phyloP scores from a whole-genome alignment of 768 basidiomycete species.

The Boletellus emodensis region DNA sequence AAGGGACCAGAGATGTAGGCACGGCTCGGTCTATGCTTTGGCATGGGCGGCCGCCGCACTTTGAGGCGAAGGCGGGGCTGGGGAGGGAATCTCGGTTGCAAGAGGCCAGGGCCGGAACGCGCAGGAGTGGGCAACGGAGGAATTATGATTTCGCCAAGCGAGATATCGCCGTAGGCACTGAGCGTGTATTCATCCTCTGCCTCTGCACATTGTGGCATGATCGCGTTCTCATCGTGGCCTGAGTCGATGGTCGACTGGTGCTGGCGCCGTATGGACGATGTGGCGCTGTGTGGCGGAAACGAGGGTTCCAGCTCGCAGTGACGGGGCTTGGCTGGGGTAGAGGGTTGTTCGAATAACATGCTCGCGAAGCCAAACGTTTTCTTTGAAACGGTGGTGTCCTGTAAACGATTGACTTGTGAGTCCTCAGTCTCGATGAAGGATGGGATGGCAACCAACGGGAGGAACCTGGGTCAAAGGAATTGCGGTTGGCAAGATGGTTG shows the following conservation, averaged over 20 bases:
- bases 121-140: slow-evolving; percentile 22
- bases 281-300: background rate
- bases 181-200: slow-evolving; percentile 39
- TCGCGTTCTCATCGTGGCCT: background rate
- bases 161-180: slow-evolving; percentile 44
- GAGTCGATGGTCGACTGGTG: background rate
- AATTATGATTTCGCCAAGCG: slow-evolving; percentile 35
- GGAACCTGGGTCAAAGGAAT: background rate
- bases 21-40: slow-evolving; percentile 19
- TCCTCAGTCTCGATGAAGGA: background rate
- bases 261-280: background rate
- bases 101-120: background rate
- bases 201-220: background rate
- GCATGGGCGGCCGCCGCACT: slow-evolving; percentile 27
- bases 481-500: slow-evolving; percentile 9
- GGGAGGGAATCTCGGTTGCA: slow-evolving; percentile 1
- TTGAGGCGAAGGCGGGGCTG: slow-evolving; percentile 24
- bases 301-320: background rate
- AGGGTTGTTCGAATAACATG: background rate
- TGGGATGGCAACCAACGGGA: slow-evolving; percentile 2
- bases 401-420: background rate
- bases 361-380: background rate
- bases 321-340: background rate
- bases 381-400: slow-evolving; percentile 10
- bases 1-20: slow-evolving; percentile 9